A percentile compares a stretch with the other conserved stretches of the same genome.
Conservation (phyloP, 1,284 basidiomycete species). For the Porogramme epimiltina region DNA sequence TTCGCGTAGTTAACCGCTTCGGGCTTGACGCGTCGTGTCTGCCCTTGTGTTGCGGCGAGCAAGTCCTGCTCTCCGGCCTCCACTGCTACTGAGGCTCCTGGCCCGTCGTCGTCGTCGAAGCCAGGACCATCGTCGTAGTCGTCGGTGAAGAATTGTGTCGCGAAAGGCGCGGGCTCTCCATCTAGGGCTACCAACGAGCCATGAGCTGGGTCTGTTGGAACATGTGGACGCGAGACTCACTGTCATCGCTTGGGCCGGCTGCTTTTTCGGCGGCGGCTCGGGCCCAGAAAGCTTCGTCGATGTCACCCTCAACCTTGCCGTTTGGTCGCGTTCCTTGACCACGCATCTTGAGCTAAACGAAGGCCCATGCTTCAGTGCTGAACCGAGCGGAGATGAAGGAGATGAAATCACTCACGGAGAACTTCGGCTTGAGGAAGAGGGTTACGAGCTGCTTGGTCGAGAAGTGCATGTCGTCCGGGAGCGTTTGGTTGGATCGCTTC, state of each 20-base stretch:
- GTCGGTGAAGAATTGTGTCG: slow-evolving; percentile 97
- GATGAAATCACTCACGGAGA: slow-evolving; percentile 59
- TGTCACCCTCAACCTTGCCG: slow-evolving; percentile 73
- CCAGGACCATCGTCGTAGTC: slow-evolving; percentile 82
- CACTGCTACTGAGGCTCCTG: slow-evolving; percentile 44
- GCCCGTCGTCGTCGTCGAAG: slow-evolving; percentile 70
- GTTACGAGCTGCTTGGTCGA: slow-evolving; percentile 87
- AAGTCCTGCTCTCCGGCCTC: slow-evolving; percentile 85
- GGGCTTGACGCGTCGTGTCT: slow-evolving; percentile 79
- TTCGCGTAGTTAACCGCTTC: slow-evolving; percentile 96
- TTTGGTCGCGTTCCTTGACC: slow-evolving; percentile 62
- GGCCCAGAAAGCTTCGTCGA: slow-evolving; percentile 96
- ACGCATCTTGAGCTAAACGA: slow-evolving; percentile 75
- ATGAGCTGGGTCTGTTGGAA: not conserved
- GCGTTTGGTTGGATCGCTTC: slow-evolving; percentile 76
- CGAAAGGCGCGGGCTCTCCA: slow-evolving; percentile 75
- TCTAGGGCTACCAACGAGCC: slow-evolving; percentile 37
- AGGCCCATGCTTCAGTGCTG: not conserved
- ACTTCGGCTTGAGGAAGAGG: slow-evolving; percentile 95
- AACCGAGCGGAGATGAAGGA: not conserved
- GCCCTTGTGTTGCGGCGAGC: slow-evolving; percentile 78
- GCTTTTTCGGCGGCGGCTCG: slow-evolving; percentile 83
- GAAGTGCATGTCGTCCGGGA: slow-evolving; percentile 99
- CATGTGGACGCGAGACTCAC: slow-evolving; percentile 29
- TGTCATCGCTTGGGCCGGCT: slow-evolving; percentile 50